Percentiles rank a stretch among this genome's conserved stretches.
These are phyloP conservation scores for Gracilaria gracilis DNA, from an alignment of 23 red algal genomes.

Conservation along the genomic window DNA sequence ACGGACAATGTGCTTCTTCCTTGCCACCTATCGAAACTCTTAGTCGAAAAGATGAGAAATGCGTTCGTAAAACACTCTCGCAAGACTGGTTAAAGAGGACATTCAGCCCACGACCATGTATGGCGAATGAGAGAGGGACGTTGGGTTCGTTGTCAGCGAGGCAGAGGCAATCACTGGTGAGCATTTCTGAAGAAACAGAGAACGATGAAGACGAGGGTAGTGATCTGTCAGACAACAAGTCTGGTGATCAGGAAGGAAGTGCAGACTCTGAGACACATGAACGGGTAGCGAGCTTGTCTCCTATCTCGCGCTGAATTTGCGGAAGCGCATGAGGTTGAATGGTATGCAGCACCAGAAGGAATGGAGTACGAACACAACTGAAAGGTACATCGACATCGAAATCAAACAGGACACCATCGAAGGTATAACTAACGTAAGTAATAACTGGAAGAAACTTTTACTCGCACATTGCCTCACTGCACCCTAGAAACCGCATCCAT, in stretches of 20 bases:
- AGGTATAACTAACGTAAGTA: no score
- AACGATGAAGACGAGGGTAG: neutral
- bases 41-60: slow-evolving; percentile 19
- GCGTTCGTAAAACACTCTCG: slow-evolving; percentile 43
- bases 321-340: neutral
- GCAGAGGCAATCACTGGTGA: neutral
- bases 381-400: neutral
- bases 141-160: neutral
- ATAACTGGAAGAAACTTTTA: slow-evolving; percentile 17
- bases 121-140: neutral
- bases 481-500: neutral
- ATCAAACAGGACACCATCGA: no score
- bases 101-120: slow-evolving; percentile 43
- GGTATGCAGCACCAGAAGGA: no score
- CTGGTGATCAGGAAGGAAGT: neutral
- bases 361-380: no score
- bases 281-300: neutral
- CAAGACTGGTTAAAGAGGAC: slow-evolving; percentile 57
- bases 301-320: neutral
- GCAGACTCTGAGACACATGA: neutral
- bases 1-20: neutral
- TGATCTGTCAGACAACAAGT: slow-evolving; percentile 14
- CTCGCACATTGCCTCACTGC: neutral
- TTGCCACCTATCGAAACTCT: neutral
- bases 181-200: slow-evolving; percentile 28